A percentile compares a stretch with the other conserved stretches of the same genome.
These are phyloP conservation scores for Fusarium dlaminii DNA, from an alignment of 2,329 filamentous ascomycete species.

Conservation along the genomic window DNA sequence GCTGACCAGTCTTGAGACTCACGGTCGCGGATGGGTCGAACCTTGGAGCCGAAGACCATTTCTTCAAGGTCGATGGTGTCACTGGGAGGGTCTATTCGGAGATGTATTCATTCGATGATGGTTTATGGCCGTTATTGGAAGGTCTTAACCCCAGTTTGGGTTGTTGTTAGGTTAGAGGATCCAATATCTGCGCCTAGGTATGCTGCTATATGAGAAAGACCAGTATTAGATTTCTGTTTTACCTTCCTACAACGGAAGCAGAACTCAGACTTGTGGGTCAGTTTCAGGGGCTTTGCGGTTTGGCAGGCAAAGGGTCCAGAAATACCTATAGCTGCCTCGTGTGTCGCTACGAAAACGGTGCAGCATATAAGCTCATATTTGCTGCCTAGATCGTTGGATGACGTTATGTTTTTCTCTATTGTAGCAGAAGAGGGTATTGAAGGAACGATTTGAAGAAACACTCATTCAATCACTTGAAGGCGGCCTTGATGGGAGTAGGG, in stretches of 20 bases:
- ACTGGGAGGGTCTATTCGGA: neutral
- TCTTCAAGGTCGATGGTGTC: constrained; percentile 58
- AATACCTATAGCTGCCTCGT: neutral
- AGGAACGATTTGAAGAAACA: neutral
- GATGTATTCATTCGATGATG: neutral
- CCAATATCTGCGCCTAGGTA: neutral
- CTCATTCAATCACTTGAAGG: neutral
- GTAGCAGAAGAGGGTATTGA: too few relatives aligned
- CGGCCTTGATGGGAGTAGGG: neutral
- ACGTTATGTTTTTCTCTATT: neutral
- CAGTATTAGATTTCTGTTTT: neutral
- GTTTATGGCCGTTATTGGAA: neutral
- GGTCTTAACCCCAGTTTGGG: neutral
- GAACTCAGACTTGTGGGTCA: too few relatives aligned
- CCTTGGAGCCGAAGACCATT: constrained; percentile 62
- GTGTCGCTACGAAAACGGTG: neutral
- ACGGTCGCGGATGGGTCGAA: constrained; percentile 63
- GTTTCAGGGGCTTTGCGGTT: neutral
- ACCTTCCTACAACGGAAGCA: neutral
- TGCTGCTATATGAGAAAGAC: too few relatives aligned
- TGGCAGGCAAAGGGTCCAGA: neutral
- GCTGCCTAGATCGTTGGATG: neutral
- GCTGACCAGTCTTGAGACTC: constrained; percentile 62
- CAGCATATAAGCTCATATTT: neutral
- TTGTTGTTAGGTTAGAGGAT: neutral